Evolutionary conservation across 2,329 filamentous ascomycete species (phyloP).

Genomic region (Canariomyces notabilis): DNA sequence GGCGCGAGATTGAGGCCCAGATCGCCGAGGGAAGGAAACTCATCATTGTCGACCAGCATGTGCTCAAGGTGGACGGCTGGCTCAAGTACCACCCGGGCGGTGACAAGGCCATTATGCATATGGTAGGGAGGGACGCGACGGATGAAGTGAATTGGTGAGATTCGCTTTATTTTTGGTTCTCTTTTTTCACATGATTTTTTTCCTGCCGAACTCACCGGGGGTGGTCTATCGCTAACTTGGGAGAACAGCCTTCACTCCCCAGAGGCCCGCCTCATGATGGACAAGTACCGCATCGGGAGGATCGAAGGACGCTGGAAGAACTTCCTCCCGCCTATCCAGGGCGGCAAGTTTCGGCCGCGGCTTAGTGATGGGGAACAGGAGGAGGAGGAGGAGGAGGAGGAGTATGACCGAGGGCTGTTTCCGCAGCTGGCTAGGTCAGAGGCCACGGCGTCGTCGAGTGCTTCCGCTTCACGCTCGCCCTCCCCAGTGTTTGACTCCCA

Average conservation of each 20-base stretch:
- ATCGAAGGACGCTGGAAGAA: conserved; percentile 81
- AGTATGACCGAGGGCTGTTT: conserved; percentile 1
- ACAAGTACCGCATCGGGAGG: conserved; percentile 74
- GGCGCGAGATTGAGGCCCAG: conserved; percentile 65
- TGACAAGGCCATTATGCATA: conserved; percentile 83
- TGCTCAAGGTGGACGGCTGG: conserved; percentile 86
- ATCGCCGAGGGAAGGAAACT: conserved; percentile 79
- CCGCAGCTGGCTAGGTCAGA: conserved; percentile 18
- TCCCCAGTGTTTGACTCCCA: conserved; percentile 47
- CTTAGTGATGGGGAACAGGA: conserved; percentile 24
- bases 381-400: conserved; percentile 13
- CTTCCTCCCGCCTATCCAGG: conserved; percentile 87
- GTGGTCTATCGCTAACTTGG: conserved; percentile 13
- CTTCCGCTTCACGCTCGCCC: conserved; percentile 33
- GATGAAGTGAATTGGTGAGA: conserved; percentile 87
- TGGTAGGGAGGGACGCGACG: conserved; percentile 90
- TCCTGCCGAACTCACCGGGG: too few species aligned
- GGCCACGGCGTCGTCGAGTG: conserved; percentile 39
- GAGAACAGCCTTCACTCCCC: conserved; percentile 68
- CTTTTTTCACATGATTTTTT: not conserved
- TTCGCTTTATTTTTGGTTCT: not conserved
- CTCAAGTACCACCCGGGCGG: conserved; percentile 87
- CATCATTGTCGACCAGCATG: conserved; percentile 73
- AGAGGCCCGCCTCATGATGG: conserved; percentile 72
- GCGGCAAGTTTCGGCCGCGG: conserved; percentile 46